Percentiles rank a stretch among this genome's conserved stretches.
Evolutionary conservation across 352 stramenopile genomes (phyloP).

Genomic region (Phytopythium sindhum): DNA sequence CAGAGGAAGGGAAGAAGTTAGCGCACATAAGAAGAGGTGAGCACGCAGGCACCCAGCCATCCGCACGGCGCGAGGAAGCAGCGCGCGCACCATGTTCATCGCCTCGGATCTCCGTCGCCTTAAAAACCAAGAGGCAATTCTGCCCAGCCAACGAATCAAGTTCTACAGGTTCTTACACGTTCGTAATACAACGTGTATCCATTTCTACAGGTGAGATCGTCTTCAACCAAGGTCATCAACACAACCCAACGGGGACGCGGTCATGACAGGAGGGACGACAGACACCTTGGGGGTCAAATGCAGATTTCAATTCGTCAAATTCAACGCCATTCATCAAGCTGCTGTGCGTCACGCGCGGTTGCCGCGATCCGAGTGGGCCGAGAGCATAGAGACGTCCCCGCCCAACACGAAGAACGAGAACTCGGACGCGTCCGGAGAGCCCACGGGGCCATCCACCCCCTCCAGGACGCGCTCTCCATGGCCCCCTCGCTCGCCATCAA

Average conservation of each 20-base stretch:
- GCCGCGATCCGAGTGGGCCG: background rate
- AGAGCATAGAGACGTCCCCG: background rate
- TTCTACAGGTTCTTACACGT: too few relatives aligned
- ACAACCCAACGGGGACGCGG: too few relatives aligned
- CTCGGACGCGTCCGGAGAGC: slow-evolving; percentile 3
- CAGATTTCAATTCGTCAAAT: background rate
- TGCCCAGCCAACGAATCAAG: too few relatives aligned
- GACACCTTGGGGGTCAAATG: background rate
- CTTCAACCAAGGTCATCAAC: too few relatives aligned
- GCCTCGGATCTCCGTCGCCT: background rate
- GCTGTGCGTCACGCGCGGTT: background rate
- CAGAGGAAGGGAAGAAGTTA: background rate
- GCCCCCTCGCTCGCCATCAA: background rate
- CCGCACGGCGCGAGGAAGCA: background rate
- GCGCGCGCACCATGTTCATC: background rate
- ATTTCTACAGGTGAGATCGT: too few relatives aligned
- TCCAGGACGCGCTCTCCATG: background rate
- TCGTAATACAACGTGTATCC: too few relatives aligned
- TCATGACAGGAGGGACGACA: too few relatives aligned
- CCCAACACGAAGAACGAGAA: slow-evolving; percentile 6
- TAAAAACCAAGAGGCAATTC: too few relatives aligned
- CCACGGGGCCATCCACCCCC: background rate
- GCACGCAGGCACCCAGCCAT: background rate
- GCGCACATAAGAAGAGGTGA: background rate
- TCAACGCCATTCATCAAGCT: slow-evolving; percentile 1